phyloP scores from a whole-genome alignment of 768 basidiomycete species.

The Trametes villosa region DNA sequence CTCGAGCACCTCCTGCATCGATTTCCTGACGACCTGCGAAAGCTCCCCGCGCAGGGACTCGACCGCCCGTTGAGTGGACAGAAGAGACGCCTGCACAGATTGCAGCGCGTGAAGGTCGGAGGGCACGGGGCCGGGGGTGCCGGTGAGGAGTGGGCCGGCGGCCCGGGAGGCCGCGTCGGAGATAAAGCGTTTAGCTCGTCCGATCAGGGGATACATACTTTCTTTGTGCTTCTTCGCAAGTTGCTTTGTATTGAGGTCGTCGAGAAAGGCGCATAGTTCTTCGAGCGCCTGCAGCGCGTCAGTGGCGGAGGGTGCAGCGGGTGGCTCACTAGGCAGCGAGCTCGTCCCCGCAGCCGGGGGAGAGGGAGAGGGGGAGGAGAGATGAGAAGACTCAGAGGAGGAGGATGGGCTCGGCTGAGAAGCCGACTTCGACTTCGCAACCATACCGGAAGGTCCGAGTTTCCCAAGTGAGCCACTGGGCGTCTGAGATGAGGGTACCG shows the following conservation, averaged over 20 bases:
- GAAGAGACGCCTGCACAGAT: background rate
- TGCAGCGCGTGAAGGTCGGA: background rate
- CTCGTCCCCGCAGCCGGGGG: background rate
- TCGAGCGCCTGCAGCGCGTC: background rate
- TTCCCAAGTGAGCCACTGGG: background rate
- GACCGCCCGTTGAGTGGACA: conserved; percentile 1
- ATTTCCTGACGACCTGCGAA: background rate
- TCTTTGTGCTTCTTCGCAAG: background rate
- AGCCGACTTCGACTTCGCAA: background rate
- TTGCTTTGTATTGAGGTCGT: background rate
- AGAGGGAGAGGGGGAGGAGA: background rate
- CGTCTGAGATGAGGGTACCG: background rate
- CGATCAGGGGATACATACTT: background rate
- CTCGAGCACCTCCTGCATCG: background rate
- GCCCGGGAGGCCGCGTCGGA: conserved; percentile 1
- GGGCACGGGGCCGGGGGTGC: background rate
- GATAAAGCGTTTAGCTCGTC: background rate
- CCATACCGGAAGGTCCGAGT: background rate
- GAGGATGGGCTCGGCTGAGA: background rate
- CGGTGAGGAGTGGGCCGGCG: background rate
- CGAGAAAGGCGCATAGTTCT: background rate
- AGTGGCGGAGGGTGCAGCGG: background rate
- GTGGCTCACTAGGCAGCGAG: background rate
- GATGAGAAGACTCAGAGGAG: background rate
- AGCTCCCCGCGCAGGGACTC: conserved; percentile 3